These are phyloP conservation scores for Clarireedia sp. DNA, from an alignment of 2,329 filamentous ascomycete genomes.

Conservation along the genomic window DNA sequence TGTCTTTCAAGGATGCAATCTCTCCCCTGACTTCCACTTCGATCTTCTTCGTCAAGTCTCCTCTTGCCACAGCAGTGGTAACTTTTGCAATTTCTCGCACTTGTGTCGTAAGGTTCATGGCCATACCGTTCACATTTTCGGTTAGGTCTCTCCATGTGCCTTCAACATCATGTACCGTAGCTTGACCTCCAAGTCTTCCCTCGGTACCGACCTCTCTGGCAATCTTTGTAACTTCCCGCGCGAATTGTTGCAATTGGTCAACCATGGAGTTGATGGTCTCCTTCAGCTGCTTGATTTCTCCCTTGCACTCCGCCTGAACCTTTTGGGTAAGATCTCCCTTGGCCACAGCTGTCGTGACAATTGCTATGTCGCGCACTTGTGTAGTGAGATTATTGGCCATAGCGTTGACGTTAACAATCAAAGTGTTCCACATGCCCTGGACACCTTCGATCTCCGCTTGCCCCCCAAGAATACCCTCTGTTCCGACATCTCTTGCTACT, in stretches of 20 bases:
- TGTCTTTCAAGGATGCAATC: slow-evolving; percentile 91
- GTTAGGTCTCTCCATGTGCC: slow-evolving; percentile 96
- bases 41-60: slow-evolving; percentile 93
- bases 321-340: slow-evolving; percentile 93
- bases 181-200: slow-evolving; percentile 86
- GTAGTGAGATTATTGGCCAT: slow-evolving; percentile 85
- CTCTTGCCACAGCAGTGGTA: slow-evolving; percentile 88
- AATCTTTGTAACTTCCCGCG: slow-evolving; percentile 92
- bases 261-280: slow-evolving; percentile 99
- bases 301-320: slow-evolving; percentile 85
- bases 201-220: slow-evolving; percentile 95
- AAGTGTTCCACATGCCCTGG: slow-evolving; percentile 81
- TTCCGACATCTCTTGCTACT: slow-evolving; percentile 76
- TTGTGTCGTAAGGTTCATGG: slow-evolving; percentile 94
- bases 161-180: slow-evolving; percentile 90
- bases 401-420: slow-evolving; percentile 79
- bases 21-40: slow-evolving; percentile 89
- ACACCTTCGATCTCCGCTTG: slow-evolving; percentile 79
- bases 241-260: slow-evolving; percentile 93
- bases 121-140: slow-evolving; percentile 96
- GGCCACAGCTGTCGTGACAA: slow-evolving; percentile 63
- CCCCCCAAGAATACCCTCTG: slow-evolving; percentile 73
- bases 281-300: slow-evolving; percentile 90
- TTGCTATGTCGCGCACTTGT: slow-evolving; percentile 91
- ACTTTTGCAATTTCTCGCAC: slow-evolving; percentile 97